Evolutionary conservation across 768 basidiomycete genomes (phyloP).

Genomic region (Boletus tomentosulus): DNA sequence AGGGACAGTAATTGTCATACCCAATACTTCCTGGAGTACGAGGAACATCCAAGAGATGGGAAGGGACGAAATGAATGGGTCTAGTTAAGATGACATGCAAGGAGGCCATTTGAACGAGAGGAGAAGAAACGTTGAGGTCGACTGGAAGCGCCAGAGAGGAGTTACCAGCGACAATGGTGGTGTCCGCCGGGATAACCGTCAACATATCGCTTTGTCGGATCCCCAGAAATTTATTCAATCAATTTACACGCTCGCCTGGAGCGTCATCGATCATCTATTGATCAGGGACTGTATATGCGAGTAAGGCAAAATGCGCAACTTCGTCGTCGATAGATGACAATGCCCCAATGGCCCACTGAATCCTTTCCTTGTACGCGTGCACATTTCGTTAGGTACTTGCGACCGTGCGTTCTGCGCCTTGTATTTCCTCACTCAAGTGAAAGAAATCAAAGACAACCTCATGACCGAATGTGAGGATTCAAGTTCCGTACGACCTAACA

Average conservation of each 20-base stretch:
- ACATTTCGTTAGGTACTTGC: not conserved
- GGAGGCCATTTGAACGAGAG: no score
- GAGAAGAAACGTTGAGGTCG: no score
- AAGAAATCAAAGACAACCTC: constrained; percentile 15
- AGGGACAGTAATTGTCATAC: no score
- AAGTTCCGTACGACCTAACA: constrained; percentile 11
- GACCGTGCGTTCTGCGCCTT: constrained; percentile 2
- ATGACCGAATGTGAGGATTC: constrained; percentile 7
- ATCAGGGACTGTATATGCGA: not conserved
- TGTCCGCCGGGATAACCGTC: no score
- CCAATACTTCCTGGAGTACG: no score
- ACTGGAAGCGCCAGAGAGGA: no score
- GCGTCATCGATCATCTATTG: constrained; percentile 1
- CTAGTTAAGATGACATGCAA: no score
- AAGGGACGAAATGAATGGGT: no score
- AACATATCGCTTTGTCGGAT: no score
- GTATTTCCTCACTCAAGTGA: constrained; percentile 14
- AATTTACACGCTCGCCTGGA: constrained; percentile 5
- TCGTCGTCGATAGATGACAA: constrained; percentile 1
- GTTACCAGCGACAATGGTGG: no score
- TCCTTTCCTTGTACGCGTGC: constrained; percentile 2
- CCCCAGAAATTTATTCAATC: no score
- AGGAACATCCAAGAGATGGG: no score
- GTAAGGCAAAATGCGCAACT: constrained; percentile 1
- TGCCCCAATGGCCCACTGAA: constrained; percentile 4